Conservation (phyloP, 1,284 basidiomycete species). For the Sporisorium graminicola region DNA sequence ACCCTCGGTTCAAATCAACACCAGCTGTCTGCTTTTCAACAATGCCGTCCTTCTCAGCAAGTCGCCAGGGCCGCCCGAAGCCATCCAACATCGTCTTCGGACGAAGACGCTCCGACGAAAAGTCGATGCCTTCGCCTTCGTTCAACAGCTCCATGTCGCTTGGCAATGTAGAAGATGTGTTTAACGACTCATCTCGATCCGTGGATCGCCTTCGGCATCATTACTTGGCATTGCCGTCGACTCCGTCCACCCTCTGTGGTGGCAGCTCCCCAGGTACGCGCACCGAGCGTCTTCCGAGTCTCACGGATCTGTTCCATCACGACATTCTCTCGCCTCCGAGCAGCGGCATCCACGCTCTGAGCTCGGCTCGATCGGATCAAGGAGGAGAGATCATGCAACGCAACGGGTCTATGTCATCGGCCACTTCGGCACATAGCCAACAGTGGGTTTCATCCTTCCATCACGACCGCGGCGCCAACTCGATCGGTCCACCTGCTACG, state of each 20-base stretch:
- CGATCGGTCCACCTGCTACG: slow-evolving; percentile 36
- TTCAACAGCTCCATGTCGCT: slow-evolving; percentile 54
- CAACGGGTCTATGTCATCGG: slow-evolving; percentile 28
- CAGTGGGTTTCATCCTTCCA: slow-evolving; percentile 25
- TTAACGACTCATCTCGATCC: slow-evolving; percentile 32
- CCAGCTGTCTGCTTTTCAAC: neutral
- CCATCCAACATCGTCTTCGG: slow-evolving; percentile 35
- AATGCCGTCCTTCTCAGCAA: slow-evolving; percentile 40
- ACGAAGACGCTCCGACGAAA: slow-evolving; percentile 33
- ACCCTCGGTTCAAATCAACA: neutral
- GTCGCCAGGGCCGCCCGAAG: slow-evolving; percentile 37
- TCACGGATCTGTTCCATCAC: slow-evolving; percentile 36
- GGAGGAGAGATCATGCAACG: slow-evolving; percentile 20
- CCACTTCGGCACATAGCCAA: slow-evolving; percentile 17
- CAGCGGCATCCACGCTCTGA: slow-evolving; percentile 11
- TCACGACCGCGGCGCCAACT: slow-evolving; percentile 9
- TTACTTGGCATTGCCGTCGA: slow-evolving; percentile 30
- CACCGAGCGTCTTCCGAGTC: slow-evolving; percentile 40
- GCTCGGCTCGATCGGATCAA: slow-evolving; percentile 18
- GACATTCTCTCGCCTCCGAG: slow-evolving; percentile 41
- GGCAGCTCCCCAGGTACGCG: slow-evolving; percentile 21
- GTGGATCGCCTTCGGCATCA: slow-evolving; percentile 38
- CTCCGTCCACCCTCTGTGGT: slow-evolving; percentile 28
- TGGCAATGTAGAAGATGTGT: slow-evolving; percentile 40
- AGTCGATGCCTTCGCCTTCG: slow-evolving; percentile 46